Evolutionary conservation across 228 moss, liverwort and hornwort species (phyloP).

Genomic region (Sphagnum magellanicum): DNA sequence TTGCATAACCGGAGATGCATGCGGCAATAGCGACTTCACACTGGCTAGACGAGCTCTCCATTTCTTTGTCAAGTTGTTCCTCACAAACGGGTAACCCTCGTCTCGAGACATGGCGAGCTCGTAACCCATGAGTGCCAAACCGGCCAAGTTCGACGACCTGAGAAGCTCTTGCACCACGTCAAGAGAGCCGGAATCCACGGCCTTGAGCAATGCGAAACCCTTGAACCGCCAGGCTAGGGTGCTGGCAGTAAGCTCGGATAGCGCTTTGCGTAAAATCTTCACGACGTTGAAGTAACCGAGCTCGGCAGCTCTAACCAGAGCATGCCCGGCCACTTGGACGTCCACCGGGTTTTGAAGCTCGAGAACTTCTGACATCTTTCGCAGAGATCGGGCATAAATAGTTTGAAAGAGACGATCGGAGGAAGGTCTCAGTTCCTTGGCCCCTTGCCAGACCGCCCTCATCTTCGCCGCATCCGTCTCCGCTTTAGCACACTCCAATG

Average conservation of each 20-base stretch:
- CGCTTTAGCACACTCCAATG: slow-evolving; percentile 21
- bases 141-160: slow-evolving; percentile 12
- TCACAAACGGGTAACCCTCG: slow-evolving; percentile 21
- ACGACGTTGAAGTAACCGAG: slow-evolving; percentile 22
- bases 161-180: slow-evolving; percentile 27
- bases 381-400: slow-evolving; percentile 21
- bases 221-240: slow-evolving; percentile 31
- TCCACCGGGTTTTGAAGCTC: background rate
- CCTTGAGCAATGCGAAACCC: slow-evolving; percentile 35
- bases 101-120: slow-evolving; percentile 30
- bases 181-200: slow-evolving; percentile 19
- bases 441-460: slow-evolving; percentile 21
- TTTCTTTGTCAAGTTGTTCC: slow-evolving; percentile 9
- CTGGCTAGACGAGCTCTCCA: slow-evolving; percentile 14
- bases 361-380: slow-evolving; percentile 16
- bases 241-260: slow-evolving; percentile 22
- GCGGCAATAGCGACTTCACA: slow-evolving; percentile 18
- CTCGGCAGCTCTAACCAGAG: slow-evolving; percentile 37
- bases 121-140: slow-evolving; percentile 31
- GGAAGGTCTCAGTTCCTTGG: slow-evolving; percentile 18
- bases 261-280: slow-evolving; percentile 25
- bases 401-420: slow-evolving; percentile 5
- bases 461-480: slow-evolving; percentile 18
- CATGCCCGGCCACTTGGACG: slow-evolving; percentile 36
- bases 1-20: slow-evolving; percentile 1